Conservation (phyloP, 2,329 filamentous ascomycete genomes). For the Trichophyton verrucosum region DNA sequence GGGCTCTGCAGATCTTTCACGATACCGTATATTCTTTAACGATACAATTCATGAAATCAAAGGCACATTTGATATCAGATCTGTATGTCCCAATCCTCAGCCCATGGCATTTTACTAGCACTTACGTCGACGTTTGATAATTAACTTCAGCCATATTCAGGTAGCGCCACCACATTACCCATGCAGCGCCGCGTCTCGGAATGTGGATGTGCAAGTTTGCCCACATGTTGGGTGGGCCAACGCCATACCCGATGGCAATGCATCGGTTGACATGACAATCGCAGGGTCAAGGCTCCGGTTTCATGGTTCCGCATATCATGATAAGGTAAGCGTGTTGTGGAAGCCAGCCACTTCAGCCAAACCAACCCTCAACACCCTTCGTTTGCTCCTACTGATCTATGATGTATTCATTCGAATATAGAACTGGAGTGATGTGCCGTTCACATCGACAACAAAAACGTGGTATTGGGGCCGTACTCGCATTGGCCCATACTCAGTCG, state of each 20-base stretch:
- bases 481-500: slow-evolving; percentile 32
- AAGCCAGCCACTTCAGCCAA: background rate
- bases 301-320: slow-evolving; percentile 34
- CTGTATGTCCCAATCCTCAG: background rate
- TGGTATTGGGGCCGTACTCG: slow-evolving; percentile 38
- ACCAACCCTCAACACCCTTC: background rate
- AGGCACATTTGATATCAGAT: slow-evolving; percentile 11
- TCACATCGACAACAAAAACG: slow-evolving; percentile 21
- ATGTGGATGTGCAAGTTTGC: slow-evolving; percentile 15
- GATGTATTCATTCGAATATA: slow-evolving; percentile 9
- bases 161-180: slow-evolving; percentile 5
- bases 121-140: background rate
- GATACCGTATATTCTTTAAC: slow-evolving; percentile 10
- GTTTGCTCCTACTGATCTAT: background rate
- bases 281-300: slow-evolving; percentile 23
- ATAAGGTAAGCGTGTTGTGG: slow-evolving; percentile 25
- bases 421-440: slow-evolving; percentile 34
- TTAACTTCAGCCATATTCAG: background rate
- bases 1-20: slow-evolving; percentile 11
- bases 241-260: slow-evolving; percentile 26
- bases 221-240: slow-evolving; percentile 31
- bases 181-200: slow-evolving; percentile 3
- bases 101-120: background rate
- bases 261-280: slow-evolving; percentile 21
- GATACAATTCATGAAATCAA: slow-evolving; percentile 9